Evolutionary conservation across 176 grass and related monocot genomes (phyloP).

Genomic region (Eragrostis curvula): DNA sequence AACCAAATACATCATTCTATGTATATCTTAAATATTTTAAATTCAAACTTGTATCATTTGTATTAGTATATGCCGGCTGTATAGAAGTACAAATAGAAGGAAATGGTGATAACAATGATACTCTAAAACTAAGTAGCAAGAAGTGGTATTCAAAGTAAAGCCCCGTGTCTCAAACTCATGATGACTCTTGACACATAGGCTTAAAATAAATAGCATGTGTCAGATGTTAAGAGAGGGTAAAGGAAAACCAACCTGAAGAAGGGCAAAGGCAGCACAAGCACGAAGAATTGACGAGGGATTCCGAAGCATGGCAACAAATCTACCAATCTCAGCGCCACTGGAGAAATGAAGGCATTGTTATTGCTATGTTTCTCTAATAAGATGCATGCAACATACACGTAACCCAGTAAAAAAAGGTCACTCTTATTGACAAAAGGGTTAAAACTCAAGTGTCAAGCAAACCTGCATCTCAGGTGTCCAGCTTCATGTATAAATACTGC

Average conservation of each 20-base stretch:
- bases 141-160: conserved; percentile 13
- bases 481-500: conserved; percentile 93
- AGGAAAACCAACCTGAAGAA: conserved; percentile 85
- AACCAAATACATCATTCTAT: background rate
- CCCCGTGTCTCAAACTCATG: conserved; percentile 2
- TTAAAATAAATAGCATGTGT: conserved; percentile 11
- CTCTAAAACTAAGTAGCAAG: conserved; percentile 3
- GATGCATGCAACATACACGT: conserved; percentile 4
- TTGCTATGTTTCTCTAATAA: conserved; percentile 34
- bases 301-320: conserved; percentile 95
- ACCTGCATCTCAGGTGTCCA: conserved; percentile 99
- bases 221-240: conserved; percentile 13
- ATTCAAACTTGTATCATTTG: background rate
- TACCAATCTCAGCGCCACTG: conserved; percentile 91
- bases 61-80: background rate
- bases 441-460: conserved; percentile 34
- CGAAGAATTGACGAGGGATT: conserved; percentile 85
- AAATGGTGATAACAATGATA: background rate
- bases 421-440: background rate
- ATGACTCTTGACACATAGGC: background rate
- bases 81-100: background rate
- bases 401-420: background rate
- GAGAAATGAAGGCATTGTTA: conserved; percentile 44
- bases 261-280: conserved; percentile 98
- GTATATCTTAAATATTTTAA: background rate